Conservation (phyloP, 441 rosid species). For the Gossypium schwendimanii region DNA sequence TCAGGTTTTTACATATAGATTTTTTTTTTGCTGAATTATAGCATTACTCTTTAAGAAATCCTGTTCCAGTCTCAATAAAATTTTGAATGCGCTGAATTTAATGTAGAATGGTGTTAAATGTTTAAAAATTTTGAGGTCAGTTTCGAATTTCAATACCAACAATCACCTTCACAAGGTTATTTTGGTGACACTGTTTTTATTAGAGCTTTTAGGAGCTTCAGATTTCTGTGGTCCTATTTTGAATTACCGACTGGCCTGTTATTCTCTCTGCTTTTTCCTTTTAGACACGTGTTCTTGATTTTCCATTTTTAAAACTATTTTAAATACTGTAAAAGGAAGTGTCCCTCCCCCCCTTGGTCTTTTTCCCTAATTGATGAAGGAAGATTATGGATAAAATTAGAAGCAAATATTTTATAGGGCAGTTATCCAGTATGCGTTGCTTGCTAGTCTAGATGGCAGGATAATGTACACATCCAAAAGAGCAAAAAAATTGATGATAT, state of each 20-base stretch:
- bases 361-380: background rate
- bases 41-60: background rate
- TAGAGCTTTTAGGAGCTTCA: background rate
- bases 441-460: background rate
- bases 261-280: background rate
- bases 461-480: background rate
- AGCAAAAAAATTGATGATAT: background rate
- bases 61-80: background rate
- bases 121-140: background rate
- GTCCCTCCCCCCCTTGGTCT: background rate
- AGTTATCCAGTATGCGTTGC: background rate
- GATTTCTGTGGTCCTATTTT: background rate
- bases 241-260: background rate
- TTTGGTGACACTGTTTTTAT: background rate
- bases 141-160: background rate
- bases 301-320: background rate
- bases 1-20: slow-evolving; percentile 44
- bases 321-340: background rate
- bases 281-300: background rate
- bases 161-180: background rate
- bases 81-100: background rate
- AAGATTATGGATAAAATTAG: background rate
- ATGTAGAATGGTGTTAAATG: background rate
- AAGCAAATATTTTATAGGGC: background rate
- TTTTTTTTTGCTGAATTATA: background rate